Evolutionary conservation across 177 flowering plant genomes (phyloP), one percentile per base, ranked within the genome.

Genomic region (Telopea speciosissima): DNA sequence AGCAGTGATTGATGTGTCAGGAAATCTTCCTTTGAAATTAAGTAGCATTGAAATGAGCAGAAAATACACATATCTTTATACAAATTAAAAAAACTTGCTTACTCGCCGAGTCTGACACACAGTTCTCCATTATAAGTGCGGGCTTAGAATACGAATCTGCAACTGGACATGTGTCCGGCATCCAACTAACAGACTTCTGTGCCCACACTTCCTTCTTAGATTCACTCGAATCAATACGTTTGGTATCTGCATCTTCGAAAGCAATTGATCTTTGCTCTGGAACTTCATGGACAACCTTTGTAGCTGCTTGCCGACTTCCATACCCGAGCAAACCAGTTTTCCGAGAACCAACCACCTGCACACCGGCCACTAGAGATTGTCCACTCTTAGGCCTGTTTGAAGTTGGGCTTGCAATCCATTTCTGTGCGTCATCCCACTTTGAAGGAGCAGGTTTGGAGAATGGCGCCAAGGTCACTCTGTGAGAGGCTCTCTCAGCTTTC

Each of bases 381-480:
- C 83, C 90, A 0, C 73, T 56, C 68, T 79, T 85, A 1, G 84
- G 75, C 72, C 85, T 54, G 74, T 79, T 89, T 1, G 88, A 80
- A 68, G 84, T 87, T 22, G 96, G 96, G 60, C 97, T 91, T 12
- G 93, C 91, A 68, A 92, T 87, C 98, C 98, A 92, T 71, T 92
- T 92, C 80, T 89, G 93, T 1, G 98, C 98, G 83, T 92, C 95
- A 75, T 92, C 98, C 98, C 98, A 92, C 74, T 92, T 92, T 8
- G 98, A 92, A 33, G 93, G 96, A 11, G 92, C 83, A 3, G 87
- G 89, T 76, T 89, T 90, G 1, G 90, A 88, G 75, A 89, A 88
- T 10, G 92, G 87, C 1, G 83, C 79, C 21, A 82, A 68, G 0
- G 90, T 85, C 62, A 76, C 77, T 76, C 90, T 86, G 60, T 83